Evolutionary conservation across 345 rosid genomes (phyloP), one percentile per base, ranked within the genome.

Genomic region (Sonneratia caseolaris): DNA sequence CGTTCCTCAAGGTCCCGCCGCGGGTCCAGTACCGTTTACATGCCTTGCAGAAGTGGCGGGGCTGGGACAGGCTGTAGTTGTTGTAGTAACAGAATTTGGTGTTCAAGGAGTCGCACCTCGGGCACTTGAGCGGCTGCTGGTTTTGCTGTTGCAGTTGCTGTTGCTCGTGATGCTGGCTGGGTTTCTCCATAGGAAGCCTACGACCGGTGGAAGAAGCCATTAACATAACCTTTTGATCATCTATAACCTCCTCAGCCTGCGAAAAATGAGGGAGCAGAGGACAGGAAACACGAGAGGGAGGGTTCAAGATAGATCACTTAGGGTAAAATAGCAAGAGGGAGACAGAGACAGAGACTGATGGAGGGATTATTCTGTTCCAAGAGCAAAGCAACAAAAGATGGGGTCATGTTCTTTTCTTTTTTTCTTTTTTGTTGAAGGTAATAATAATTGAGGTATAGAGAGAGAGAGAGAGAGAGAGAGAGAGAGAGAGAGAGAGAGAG

Each of bases 31-130:
- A 86, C 69, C 93, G 76, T 77, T 86, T 76, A 71, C 93, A 88
- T 4, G 82, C 69, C 85, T 88, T 88, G 82, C 93, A 88, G 76
- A 86, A 88, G 75, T 83, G 84, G 16, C 93, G 83, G 57, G 93
- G 93, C 84, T 88, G 93, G 37, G 89, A 77, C 42, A 86, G 81
- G 43, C 89, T 88, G 81, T 86, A 86, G 66, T 88, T 88, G 82
- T 86, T 88, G 84, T 85, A 88, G 71, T 88, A 86, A 80, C 93
- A 88, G 72, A 88, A 88, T 75, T 88, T 88, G 24, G 93, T 86
- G 73, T 88, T 82, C 24, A 79, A 18, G 6, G 93, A 88, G 18
- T 88, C 88, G 18, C 93, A 88, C 2, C 93, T 84, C 37, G 93
- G 93, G 37, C 93, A 88, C 70, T 79, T 85, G 64, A 82, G 82